These are phyloP conservation scores for Escovopsis sp. DNA, from an alignment of 2,329 filamentous ascomycete species.

Conservation along the genomic window DNA sequence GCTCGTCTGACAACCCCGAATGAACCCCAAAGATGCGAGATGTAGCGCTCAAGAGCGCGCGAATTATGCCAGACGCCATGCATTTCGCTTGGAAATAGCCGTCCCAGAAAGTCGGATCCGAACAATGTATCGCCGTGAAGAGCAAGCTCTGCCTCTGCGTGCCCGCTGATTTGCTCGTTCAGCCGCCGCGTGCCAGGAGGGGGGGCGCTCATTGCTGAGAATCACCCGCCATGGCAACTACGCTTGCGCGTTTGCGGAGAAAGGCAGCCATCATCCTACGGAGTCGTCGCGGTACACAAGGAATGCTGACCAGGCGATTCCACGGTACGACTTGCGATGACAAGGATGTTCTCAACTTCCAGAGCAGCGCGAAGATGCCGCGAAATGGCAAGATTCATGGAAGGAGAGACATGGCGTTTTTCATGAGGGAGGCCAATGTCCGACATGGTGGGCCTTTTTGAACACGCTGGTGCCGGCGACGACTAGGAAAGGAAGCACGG, in stretches of 20 bases:
- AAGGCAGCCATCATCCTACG: constrained; percentile 11
- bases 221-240: constrained; percentile 1
- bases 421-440: neutral
- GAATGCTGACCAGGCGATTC: constrained; percentile 39
- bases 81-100: neutral
- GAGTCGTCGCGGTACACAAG: constrained; percentile 13
- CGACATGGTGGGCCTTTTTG: constrained; percentile 1
- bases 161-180: constrained; percentile 41
- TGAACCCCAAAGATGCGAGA: neutral
- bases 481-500: constrained; percentile 20
- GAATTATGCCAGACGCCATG: neutral
- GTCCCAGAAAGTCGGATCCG: neutral
- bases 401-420: constrained; percentile 6
- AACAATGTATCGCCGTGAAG: neutral
- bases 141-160: constrained; percentile 8
- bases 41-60: neutral
- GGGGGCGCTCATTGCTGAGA: constrained; percentile 4
- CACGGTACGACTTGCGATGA: constrained; percentile 28
- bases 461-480: constrained; percentile 10
- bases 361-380: constrained; percentile 11
- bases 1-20: neutral
- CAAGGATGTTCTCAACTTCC: constrained; percentile 46
- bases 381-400: constrained; percentile 1
- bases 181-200: constrained; percentile 8
- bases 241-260: constrained; percentile 2